Base-by-base conservation (phyloP, 1,139 yeast genomes). In the Candida albicans region DNA sequence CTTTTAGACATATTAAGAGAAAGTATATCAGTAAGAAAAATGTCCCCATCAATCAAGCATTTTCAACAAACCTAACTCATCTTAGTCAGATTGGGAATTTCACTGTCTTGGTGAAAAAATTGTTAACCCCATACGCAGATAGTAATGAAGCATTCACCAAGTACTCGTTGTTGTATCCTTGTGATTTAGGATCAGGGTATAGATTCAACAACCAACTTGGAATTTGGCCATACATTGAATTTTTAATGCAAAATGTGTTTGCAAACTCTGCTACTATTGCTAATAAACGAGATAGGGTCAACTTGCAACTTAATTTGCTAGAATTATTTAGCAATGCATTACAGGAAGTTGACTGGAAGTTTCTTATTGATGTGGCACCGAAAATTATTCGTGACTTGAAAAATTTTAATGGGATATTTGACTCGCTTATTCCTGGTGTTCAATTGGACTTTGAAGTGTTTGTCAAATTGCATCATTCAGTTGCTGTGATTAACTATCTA, bases 171-270 rank as follows among this genome's bases (percentile, higher is more conserved):
- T 73, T 82, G 11, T 87, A 75, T 54, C 96, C 96, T 1, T 59
- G 70, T 8, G 80, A 77, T 44, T 62, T 89, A 26, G 96, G 96
- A 0, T 62, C 61, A 12, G 70, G 73, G 1, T 79, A 82, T 52
- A 73, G 96, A 55, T 48, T 54, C 26, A 61, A 64, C 40, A 78
- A 63, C 44, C 62, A 74, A 39, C 65, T 73, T 12, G 96, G 96
- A 2, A 64, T 89, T 9, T 82, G 91, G 81, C 91, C 95, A 3
- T 91, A 90, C 54, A 65, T 87, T 43, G 95, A 88, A 47, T 89
- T 79, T 54, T 59, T 89, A 24, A 61, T 87, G 33, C 64, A 74
- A n/a, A 87, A 85, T 35, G 79, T 89, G 0, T 79, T 91, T 52
- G 77, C 75, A 13, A 74, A 75, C 30, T 55, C 78, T 2, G 51